Percentiles rank a stretch among this genome's conserved stretches.
Evolutionary conservation across 305 asterid genomes (phyloP).

Genomic region (Fraxinus albicans): DNA sequence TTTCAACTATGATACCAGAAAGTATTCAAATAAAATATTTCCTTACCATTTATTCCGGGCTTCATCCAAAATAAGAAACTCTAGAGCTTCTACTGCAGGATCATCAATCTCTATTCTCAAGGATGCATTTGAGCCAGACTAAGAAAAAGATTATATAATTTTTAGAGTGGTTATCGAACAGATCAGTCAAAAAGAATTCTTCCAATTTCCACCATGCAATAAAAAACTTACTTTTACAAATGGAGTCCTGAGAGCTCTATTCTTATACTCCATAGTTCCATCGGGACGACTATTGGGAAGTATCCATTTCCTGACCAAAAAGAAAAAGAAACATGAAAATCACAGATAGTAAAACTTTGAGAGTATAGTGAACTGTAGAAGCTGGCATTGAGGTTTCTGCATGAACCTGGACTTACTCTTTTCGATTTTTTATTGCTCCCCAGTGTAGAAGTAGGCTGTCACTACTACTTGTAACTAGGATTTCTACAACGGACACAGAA

Average conservation of each 20-base stretch:
- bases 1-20: conserved; percentile 18
- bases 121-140: conserved; percentile 75
- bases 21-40: not conserved
- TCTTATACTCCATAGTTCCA: conserved; percentile 76
- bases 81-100: conserved; percentile 83
- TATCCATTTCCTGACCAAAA: conserved; percentile 62
- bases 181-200: conserved; percentile 19
- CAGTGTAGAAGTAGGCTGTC: conserved; percentile 76
- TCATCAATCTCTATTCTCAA: conserved; percentile 84
- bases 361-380: conserved; percentile 3
- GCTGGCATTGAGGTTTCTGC: conserved; percentile 19
- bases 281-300: conserved; percentile 76
- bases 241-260: conserved; percentile 87
- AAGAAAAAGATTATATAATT: conserved; percentile 29
- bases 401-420: conserved; percentile 51
- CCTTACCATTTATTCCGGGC: conserved; percentile 79
- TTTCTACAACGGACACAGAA: conserved; percentile 49
- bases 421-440: conserved; percentile 69
- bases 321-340: conserved; percentile 11
- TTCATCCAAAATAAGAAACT: conserved; percentile 88
- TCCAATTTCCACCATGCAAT: conserved; percentile 9
- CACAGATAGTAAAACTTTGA: not conserved
- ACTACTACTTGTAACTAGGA: conserved; percentile 52
- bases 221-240: conserved; percentile 69
- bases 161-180: conserved; percentile 25